Evolutionary conservation across 495 filamentous ascomycete species (phyloP), one percentile per base, ranked within the genome.

Genomic region (Cladorrhinum samala): DNA sequence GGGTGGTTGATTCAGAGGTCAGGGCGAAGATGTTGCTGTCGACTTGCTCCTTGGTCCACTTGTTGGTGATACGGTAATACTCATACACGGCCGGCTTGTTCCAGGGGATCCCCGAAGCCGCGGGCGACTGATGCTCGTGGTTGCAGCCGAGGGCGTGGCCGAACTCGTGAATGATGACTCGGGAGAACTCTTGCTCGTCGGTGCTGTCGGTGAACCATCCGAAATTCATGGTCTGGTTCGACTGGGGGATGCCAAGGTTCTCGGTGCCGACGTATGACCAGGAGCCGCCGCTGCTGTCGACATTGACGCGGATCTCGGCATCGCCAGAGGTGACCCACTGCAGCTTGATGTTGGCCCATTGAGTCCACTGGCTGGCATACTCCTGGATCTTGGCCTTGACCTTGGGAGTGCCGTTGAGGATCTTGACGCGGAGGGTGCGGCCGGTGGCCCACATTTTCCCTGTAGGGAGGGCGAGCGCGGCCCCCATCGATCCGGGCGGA

Each of bases 61-160:
- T 16, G 2, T 53, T 19, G 17, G 41, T 24, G 23, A 6, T n/a
- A 7, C 2, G 21, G 27, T 53, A 53, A 40, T 53, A 38, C 14
- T 45, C 21, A 24, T 53, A 53, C n/a, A 53, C 50, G 6, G 40
- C 42, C 7, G 23, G 13, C 50, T 17, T 37, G 41, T 53, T 38
- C 50, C 50, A 53, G 2, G 40, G 40, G 42, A 53, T 53, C 2
- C 30, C 39, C 5, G 39, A 16, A 40, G 23, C 40, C 2, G 40
- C 24, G 11, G 50, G 50, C 3, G 41, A 46, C 50, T 46, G 41
- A 40, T 53, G 50, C 50, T 53, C 50, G 42, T 53, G 50, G 27
- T 37, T 46, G 50, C 50, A 53, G 50, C 50, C 50, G 6, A 53
- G 20, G 24, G 50, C 50, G 19, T 53, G 50, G 27, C 50, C 50